A percentile compares a stretch with the other conserved stretches of the same genome.
Conservation (phyloP, 257 asterid species). For the Ehretia macrophylla region DNA sequence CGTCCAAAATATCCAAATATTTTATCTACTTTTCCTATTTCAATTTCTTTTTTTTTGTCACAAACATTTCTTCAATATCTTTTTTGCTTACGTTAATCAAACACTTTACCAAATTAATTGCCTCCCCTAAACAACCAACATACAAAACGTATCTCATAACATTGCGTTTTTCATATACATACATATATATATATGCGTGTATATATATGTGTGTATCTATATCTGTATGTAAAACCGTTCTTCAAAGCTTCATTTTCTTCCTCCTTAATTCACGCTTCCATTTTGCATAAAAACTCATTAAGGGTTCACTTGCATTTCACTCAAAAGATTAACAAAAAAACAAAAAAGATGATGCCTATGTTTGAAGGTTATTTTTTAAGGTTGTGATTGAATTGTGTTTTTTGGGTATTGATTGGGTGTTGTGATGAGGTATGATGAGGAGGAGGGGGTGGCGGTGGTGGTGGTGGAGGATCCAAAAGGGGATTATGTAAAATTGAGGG, state of each 20-base stretch:
- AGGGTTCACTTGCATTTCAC: not conserved
- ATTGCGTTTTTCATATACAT: not conserved
- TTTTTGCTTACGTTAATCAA: not conserved
- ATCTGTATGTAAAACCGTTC: no score
- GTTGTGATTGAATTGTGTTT: not conserved
- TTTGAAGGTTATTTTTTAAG: not conserved
- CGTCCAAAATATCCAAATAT: no score
- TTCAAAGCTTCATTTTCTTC: not conserved
- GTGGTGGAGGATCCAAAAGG: conserved; percentile 31
- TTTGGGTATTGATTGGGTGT: not conserved
- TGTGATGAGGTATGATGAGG: conserved; percentile 27
- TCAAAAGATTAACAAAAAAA: no score
- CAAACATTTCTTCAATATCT: not conserved
- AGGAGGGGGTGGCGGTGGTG: conserved; percentile 18
- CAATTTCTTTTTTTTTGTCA: not conserved
- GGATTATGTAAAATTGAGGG: conserved; percentile 55
- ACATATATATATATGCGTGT: no score
- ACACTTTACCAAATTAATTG: not conserved
- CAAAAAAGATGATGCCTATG: not conserved
- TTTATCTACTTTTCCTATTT: no score
- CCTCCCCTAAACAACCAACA: not conserved
- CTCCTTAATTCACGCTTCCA: not conserved
- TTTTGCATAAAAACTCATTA: no score
- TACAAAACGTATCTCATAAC: not conserved
- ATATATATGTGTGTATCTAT: no score